These are phyloP conservation scores for Lactifluus subvellereus DNA, from an alignment of 768 basidiomycete species.

Conservation along the genomic window DNA sequence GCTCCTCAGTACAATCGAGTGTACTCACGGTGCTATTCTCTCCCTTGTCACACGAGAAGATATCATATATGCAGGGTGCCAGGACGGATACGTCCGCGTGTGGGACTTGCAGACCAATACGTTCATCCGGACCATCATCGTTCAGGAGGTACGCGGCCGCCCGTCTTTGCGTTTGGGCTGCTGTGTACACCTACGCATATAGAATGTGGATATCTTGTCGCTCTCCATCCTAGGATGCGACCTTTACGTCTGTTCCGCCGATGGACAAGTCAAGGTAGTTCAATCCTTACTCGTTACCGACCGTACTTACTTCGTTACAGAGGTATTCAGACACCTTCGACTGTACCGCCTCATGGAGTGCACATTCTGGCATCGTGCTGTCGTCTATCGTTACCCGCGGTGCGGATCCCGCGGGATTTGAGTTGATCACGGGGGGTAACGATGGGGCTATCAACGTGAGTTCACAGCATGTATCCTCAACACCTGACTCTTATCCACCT, in stretches of 20 bases:
- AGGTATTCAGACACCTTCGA: constrained; percentile 83
- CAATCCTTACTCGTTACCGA: background rate
- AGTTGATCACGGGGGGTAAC: constrained; percentile 74
- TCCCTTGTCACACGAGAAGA: constrained; percentile 69
- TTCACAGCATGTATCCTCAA: background rate
- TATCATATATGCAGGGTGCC: constrained; percentile 87
- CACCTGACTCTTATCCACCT: background rate
- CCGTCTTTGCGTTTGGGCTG: background rate
- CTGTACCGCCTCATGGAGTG: constrained; percentile 76
- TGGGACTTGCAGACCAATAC: constrained; percentile 89
- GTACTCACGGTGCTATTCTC: constrained; percentile 75
- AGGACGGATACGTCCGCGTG: constrained; percentile 89
- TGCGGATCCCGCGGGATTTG: constrained; percentile 31
- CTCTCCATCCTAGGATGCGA: constrained; percentile 61
- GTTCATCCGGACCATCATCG: constrained; percentile 78
- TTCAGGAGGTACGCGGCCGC: constrained; percentile 58
- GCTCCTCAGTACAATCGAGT: constrained; percentile 61
- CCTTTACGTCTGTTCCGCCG: constrained; percentile 46
- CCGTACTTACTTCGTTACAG: constrained; percentile 33
- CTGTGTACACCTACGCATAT: background rate
- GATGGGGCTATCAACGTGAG: constrained; percentile 79
- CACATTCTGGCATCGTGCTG: constrained; percentile 75
- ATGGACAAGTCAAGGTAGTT: constrained; percentile 61
- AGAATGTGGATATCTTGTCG: constrained; percentile 79
- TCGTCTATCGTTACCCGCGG: constrained; percentile 59